phyloP scores from a whole-genome alignment of 306 rosid genomes.

The Prunus padus region DNA sequence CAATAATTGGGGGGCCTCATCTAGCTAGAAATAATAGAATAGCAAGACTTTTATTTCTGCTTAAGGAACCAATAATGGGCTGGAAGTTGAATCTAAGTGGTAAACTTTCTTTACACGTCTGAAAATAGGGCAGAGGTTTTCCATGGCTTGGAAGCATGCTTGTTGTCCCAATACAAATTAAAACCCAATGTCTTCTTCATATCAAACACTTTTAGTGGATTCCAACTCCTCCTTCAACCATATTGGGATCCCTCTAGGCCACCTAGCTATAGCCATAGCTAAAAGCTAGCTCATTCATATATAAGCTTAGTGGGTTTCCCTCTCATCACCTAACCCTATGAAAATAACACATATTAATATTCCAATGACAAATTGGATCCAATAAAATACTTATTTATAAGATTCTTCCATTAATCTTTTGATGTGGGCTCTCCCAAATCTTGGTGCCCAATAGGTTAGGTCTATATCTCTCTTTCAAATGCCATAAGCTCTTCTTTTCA shows the following conservation, averaged over 20 bases:
- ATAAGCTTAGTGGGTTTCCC: constrained; percentile 75
- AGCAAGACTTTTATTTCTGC: constrained; percentile 28
- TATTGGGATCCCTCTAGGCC: constrained; percentile 27
- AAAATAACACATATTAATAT: constrained; percentile 38
- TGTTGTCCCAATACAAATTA: constrained; percentile 49
- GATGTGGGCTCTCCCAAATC: constrained; percentile 64
- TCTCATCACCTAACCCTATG: constrained; percentile 81
- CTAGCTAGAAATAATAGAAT: neutral
- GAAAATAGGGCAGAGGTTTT: constrained; percentile 39
- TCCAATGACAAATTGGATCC: constrained; percentile 8
- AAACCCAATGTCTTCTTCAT: constrained; percentile 47
- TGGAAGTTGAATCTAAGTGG: constrained; percentile 37
- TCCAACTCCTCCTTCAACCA: constrained; percentile 95
- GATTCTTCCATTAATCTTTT: constrained; percentile 47
- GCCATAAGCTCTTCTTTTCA: constrained; percentile 18
- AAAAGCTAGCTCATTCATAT: neutral
- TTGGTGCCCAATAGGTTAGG: constrained; percentile 53
- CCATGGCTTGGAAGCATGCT: constrained; percentile 43
- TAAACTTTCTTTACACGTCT: constrained; percentile 57
- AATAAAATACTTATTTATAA: constrained; percentile 29
- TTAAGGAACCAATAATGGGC: constrained; percentile 50
- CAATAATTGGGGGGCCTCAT: constrained; percentile 53
- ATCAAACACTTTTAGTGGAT: constrained; percentile 78
- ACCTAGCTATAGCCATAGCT: neutral
- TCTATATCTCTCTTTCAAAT: constrained; percentile 30